Evolutionary conservation across 2,329 filamentous ascomycete species (phyloP).

Genomic region (Fusarium sterilihyphosum): DNA sequence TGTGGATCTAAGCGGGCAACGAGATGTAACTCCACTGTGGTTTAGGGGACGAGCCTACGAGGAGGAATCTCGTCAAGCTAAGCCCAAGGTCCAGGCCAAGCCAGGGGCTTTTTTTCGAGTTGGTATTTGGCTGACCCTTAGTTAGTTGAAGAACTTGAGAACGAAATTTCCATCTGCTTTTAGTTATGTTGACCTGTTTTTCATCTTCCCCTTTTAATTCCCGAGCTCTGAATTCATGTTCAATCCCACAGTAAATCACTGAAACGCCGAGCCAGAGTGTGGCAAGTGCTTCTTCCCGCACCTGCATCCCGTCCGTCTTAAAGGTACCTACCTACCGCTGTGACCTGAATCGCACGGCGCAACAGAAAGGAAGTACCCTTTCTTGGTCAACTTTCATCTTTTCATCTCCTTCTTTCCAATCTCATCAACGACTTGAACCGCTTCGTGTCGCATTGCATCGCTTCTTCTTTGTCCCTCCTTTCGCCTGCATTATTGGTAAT

Average conservation of each 20-base stretch:
- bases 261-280: slow-evolving; percentile 20
- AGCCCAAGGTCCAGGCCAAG: slow-evolving; percentile 5
- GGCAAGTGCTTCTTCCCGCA: slow-evolving; percentile 31
- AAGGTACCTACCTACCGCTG: slow-evolving; percentile 14
- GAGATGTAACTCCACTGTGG: slow-evolving; percentile 33
- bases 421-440: slow-evolving; percentile 23
- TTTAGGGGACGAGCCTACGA: slow-evolving; percentile 26
- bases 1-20: slow-evolving; percentile 26
- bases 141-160: background rate
- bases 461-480: slow-evolving; percentile 32
- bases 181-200: background rate
- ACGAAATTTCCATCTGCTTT: slow-evolving; percentile 1
- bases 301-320: background rate
- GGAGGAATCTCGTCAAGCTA: slow-evolving; percentile 14
- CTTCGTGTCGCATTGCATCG: slow-evolving; percentile 2
- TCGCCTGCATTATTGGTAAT: slow-evolving; percentile 20
- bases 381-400: slow-evolving; percentile 19
- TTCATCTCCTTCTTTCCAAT: slow-evolving; percentile 31
- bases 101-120: slow-evolving; percentile 20
- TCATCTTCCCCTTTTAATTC: background rate
- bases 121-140: slow-evolving; percentile 6
- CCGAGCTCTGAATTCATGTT: background rate
- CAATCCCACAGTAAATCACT: background rate
- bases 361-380: slow-evolving; percentile 28
- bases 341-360: slow-evolving; percentile 40